Percentiles rank a stretch among this genome's conserved stretches.
Conservation (phyloP, 2,329 filamentous ascomycete species). For the Hypoxylon sp. region DNA sequence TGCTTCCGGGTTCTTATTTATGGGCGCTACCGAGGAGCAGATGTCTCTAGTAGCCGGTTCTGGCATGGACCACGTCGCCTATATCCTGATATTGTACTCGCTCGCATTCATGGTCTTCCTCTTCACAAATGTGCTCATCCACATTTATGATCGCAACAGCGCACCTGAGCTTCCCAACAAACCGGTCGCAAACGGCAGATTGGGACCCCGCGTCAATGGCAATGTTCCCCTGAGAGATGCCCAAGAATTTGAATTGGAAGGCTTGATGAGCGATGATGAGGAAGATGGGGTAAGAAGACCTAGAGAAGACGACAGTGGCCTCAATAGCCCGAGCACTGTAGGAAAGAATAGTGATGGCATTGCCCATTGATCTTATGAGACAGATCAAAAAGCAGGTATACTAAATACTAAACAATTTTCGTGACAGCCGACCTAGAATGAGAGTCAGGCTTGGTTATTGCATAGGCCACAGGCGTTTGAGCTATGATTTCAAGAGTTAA, state of each 20-base stretch:
- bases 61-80: constrained; percentile 86
- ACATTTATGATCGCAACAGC: constrained; percentile 76
- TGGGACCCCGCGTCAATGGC: constrained; percentile 47
- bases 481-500: constrained; percentile 4
- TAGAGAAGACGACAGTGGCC: constrained; percentile 47
- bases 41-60: constrained; percentile 80
- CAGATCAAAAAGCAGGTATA: background rate
- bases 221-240: constrained; percentile 70
- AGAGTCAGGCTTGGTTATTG: constrained; percentile 16
- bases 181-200: constrained; percentile 50
- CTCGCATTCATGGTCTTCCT: constrained; percentile 91
- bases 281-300: constrained; percentile 57
- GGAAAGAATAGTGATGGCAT: constrained; percentile 56
- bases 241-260: constrained; percentile 93
- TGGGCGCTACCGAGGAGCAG: constrained; percentile 97
- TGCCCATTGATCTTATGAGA: constrained; percentile 36
- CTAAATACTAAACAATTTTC: background rate
- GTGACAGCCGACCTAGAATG: constrained; percentile 3
- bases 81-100: constrained; percentile 90
- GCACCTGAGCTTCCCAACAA: constrained; percentile 50
- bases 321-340: constrained; percentile 59
- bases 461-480: constrained; percentile 32
- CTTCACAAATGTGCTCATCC: constrained; percentile 85
- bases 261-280: constrained; percentile 88
- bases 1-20: constrained; percentile 93